These are phyloP conservation scores for Cryptococcus hybrid DNA, from an alignment of 1,284 basidiomycete species.

Conservation along the genomic window DNA sequence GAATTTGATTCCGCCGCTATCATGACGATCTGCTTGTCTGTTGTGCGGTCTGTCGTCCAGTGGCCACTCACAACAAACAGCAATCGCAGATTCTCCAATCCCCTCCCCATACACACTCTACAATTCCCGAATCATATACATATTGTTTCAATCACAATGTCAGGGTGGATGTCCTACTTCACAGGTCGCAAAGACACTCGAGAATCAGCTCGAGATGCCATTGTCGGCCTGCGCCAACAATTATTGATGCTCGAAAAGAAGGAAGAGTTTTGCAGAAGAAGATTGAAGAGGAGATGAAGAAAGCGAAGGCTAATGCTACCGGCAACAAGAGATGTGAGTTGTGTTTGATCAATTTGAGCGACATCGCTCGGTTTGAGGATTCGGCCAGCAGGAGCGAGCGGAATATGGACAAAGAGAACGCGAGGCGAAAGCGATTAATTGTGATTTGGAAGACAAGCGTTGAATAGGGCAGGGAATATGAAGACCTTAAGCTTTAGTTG, in stretches of 20 bases:
- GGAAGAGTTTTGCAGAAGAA: conserved; percentile 96
- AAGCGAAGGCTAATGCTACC: conserved; percentile 90
- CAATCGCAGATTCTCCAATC: background rate
- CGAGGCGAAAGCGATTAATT: background rate
- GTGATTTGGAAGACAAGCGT: background rate
- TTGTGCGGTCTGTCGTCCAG: background rate
- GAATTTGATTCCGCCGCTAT: background rate
- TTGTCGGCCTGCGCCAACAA: conserved; percentile 73
- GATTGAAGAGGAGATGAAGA: conserved; percentile 91
- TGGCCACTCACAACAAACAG: conserved; percentile 1
- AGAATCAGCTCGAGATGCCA: conserved; percentile 77
- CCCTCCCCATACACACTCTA: background rate
- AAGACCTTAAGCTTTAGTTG: background rate
- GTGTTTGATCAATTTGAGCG: background rate
- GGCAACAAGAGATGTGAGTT: conserved; percentile 87
- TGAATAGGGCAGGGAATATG: background rate
- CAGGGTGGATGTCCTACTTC: conserved; percentile 69
- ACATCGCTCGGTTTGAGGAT: background rate
- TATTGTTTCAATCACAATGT: conserved; percentile 61
- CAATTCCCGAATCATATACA: background rate
- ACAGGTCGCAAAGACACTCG: conserved; percentile 71
- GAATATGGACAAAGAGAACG: background rate
- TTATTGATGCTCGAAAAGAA: conserved; percentile 99
- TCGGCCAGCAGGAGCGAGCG: background rate
- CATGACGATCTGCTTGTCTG: background rate